Evolutionary conservation across 2,329 filamentous ascomycete genomes (phyloP), one percentile per base, ranked within the genome.

Genomic region (Bipolaris bicolor): DNA sequence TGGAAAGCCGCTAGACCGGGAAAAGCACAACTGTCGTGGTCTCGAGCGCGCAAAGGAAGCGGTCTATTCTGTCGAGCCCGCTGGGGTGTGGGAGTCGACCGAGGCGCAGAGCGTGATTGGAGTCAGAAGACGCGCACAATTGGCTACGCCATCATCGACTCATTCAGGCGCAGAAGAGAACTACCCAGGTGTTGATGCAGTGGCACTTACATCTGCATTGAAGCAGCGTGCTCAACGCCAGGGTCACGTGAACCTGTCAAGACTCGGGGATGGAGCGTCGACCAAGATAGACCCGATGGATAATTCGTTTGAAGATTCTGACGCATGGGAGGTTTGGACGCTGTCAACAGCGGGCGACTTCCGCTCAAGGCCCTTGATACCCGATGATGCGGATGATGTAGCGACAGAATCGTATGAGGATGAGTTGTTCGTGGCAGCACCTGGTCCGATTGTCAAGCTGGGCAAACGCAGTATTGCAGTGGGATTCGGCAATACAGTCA

Each of bases 401-500:
- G 40, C 59, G 6, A 58, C 55, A 7, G 58, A 54, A 2, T 44
- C 52, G 5, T 60, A 60, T 18, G 64, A 66, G 33, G 80, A 82
- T 2, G 81, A 86, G 55, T 79, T 93, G 4, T 85, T 91, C 45
- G 86, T 91, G 20, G 84, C 84, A 2, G 82, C 82, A 44, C 78
- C 89, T 1, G 90, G 90, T 0, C 90, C 90, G 0, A 84, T 89
- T 55, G 80, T 81, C 1, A 79, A 80, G 50, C 77, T 91, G 1
- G 90, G 90, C 11, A 82, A 84, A 46, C 81, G 83, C 44, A 89
- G 87, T 49, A 81, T 91, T 3, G 90, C 86, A 0, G 83, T 93
- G 29, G 88, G 84, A 0, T 86, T 92, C 57, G 90, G 90, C 11
- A 90, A 92, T 63, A 81, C 86, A 1, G 81, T 92, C 67, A 92